Evolutionary conservation across 306 rosid genomes (phyloP).

Genomic region (Quercus robur): DNA sequence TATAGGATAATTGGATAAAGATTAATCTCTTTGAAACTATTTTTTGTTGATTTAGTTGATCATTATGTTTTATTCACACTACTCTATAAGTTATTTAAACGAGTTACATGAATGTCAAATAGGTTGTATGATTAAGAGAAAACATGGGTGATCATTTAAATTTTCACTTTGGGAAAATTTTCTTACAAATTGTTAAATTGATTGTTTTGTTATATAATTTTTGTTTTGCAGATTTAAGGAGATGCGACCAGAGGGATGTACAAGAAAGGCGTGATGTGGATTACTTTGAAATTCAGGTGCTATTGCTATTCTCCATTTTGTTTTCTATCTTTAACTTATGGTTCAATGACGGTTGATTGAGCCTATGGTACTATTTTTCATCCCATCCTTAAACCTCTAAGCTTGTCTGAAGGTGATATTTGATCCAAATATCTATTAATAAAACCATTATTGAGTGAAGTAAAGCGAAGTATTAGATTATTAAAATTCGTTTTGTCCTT

Average conservation of each 20-base stretch:
- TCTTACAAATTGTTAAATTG: too few species aligned
- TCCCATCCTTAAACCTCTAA: not conserved
- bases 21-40: too few species aligned
- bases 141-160: too few species aligned
- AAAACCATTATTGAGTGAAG: not conserved
- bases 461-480: not conserved
- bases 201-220: not conserved
- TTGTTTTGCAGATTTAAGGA: slow-evolving; percentile 52
- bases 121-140: too few species aligned
- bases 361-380: not conserved
- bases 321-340: not conserved
- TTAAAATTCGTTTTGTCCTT: not conserved
- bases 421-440: not conserved
- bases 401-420: not conserved
- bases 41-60: too few species aligned
- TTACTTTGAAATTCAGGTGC: slow-evolving; percentile 78
- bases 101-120: too few species aligned
- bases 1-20: too few species aligned
- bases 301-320: not conserved
- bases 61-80: too few species aligned
- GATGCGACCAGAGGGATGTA: slow-evolving; percentile 45
- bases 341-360: not conserved
- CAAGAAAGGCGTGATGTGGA: slow-evolving; percentile 51
- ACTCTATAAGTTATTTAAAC: too few species aligned
- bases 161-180: too few species aligned